These are phyloP conservation scores for Neurospora tetrasperma DNA, from an alignment of 495 filamentous ascomycete genomes.

Conservation along the genomic window DNA sequence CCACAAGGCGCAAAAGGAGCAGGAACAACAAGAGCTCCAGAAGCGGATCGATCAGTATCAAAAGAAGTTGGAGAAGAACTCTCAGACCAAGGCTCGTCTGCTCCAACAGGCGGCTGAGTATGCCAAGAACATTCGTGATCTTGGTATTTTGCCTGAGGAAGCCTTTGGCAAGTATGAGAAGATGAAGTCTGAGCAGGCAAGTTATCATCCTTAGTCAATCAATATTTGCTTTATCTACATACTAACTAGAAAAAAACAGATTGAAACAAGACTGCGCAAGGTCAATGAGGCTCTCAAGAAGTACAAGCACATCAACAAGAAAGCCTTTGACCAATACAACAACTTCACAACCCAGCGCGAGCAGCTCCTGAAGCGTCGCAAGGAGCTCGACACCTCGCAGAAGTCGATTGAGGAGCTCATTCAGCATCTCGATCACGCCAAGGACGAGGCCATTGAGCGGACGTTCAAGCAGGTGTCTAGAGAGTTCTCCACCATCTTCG, in stretches of 20 bases:
- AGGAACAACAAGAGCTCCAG: slow-evolving; percentile 62
- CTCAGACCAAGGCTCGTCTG: slow-evolving; percentile 72
- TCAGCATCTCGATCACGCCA: slow-evolving; percentile 81
- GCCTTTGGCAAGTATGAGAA: slow-evolving; percentile 86
- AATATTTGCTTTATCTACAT: background rate
- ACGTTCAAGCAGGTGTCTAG: slow-evolving; percentile 96
- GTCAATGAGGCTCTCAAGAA: slow-evolving; percentile 92
- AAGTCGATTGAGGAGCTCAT: slow-evolving; percentile 85
- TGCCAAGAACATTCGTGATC: slow-evolving; percentile 76
- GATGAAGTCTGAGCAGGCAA: slow-evolving; percentile 60
- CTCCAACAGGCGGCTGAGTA: slow-evolving; percentile 67
- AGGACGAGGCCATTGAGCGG: slow-evolving; percentile 91
- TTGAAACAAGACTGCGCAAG: slow-evolving; percentile 80
- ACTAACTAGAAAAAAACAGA: slow-evolving; percentile 30
- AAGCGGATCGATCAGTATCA: slow-evolving; percentile 77
- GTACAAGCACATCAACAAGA: slow-evolving; percentile 97
- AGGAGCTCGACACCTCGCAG: slow-evolving; percentile 76
- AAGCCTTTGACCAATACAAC: slow-evolving; percentile 97
- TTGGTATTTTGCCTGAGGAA: slow-evolving; percentile 89
- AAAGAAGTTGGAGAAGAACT: slow-evolving; percentile 84
- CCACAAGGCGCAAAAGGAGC: slow-evolving; percentile 54
- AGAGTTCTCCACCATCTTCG: slow-evolving; percentile 86
- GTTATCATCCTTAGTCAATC: slow-evolving; percentile 5
- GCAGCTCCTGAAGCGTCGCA: slow-evolving; percentile 64
- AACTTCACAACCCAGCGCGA: slow-evolving; percentile 90